phyloP scores from a whole-genome alignment of 2,329 filamentous ascomycete genomes.

The Madurella mycetomatis region DNA sequence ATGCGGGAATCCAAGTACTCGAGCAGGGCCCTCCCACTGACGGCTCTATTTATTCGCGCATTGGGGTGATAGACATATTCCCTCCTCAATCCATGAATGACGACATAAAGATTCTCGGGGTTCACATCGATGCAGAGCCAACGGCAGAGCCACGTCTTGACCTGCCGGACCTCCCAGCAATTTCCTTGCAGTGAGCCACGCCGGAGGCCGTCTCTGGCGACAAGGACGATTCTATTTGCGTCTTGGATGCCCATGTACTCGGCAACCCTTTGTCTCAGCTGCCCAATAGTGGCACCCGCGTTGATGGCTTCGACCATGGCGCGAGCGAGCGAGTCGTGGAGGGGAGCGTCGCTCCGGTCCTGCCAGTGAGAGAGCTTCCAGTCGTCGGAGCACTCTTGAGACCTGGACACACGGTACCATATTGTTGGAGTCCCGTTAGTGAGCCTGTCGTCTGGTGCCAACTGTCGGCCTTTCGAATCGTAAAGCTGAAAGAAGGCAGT shows the following conservation, averaged over 20 bases:
- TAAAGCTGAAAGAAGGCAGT: conserved; percentile 14
- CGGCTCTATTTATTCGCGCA: background rate
- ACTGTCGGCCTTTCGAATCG: conserved; percentile 8
- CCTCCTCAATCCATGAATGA: conserved; percentile 31
- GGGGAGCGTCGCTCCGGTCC: conserved; percentile 9
- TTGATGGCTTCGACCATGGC: conserved; percentile 21
- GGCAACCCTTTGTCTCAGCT: conserved; percentile 27
- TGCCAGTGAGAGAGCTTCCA: conserved; percentile 20
- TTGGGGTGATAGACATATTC: conserved; percentile 32
- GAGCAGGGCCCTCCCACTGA: conserved; percentile 5
- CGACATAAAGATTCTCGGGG: conserved; percentile 22
- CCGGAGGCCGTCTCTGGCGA: conserved; percentile 30
- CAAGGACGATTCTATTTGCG: conserved; percentile 29
- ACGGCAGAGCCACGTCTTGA: conserved; percentile 31
- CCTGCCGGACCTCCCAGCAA: conserved; percentile 30
- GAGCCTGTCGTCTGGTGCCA: conserved; percentile 1
- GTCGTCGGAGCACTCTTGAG: conserved; percentile 5
- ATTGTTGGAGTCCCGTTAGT: conserved; percentile 2
- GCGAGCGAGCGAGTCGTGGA: conserved; percentile 10
- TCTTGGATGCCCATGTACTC: conserved; percentile 25
- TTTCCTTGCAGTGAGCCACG: conserved; percentile 31
- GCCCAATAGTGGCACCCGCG: conserved; percentile 28
- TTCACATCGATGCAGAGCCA: conserved; percentile 29
- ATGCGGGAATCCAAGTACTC: conserved; percentile 16
- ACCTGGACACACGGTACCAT: conserved; percentile 21